Conservation (phyloP, 306 rosid genomes). For the Ammopiptanthus mongolicus region DNA sequence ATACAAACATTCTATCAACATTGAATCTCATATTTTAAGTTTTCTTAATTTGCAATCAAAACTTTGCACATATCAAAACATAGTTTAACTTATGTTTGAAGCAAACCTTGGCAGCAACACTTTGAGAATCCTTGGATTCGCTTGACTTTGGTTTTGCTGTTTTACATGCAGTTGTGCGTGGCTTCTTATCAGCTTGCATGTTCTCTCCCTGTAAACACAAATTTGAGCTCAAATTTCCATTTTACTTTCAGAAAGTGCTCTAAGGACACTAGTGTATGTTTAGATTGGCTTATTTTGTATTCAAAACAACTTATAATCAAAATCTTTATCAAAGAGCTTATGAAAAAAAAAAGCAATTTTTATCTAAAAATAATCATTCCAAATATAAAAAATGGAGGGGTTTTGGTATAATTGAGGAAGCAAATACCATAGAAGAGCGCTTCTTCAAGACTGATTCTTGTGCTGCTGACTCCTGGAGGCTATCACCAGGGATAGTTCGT, state of each 20-base stretch:
- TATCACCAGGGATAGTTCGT: constrained; percentile 31
- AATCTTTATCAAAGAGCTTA: too few relatives aligned
- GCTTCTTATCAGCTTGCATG: constrained; percentile 49
- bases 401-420: not conserved
- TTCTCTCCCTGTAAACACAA: constrained; percentile 45
- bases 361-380: too few relatives aligned
- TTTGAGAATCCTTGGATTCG: constrained; percentile 72
- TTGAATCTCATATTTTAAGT: not conserved
- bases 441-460: constrained; percentile 38
- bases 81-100: constrained; percentile 22
- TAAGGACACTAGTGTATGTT: not conserved
- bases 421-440: constrained; percentile 49
- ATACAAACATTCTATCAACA: constrained; percentile 40
- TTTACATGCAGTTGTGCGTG: constrained; percentile 43
- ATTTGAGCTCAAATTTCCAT: not conserved
- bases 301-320: not conserved
- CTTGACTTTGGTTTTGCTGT: constrained; percentile 49
- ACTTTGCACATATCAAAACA: not conserved
- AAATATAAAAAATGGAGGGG: not conserved
- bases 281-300: too few relatives aligned
- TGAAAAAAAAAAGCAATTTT: too few relatives aligned
- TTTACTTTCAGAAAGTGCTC: not conserved
- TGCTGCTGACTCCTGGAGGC: constrained; percentile 30
- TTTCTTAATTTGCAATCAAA: constrained; percentile 32
- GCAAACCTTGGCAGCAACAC: constrained; percentile 93